Percentiles rank a stretch among this genome's conserved stretches.
Evolutionary conservation across 179 eudicot species (phyloP).

Genomic region (Amaranthus tricolor): DNA sequence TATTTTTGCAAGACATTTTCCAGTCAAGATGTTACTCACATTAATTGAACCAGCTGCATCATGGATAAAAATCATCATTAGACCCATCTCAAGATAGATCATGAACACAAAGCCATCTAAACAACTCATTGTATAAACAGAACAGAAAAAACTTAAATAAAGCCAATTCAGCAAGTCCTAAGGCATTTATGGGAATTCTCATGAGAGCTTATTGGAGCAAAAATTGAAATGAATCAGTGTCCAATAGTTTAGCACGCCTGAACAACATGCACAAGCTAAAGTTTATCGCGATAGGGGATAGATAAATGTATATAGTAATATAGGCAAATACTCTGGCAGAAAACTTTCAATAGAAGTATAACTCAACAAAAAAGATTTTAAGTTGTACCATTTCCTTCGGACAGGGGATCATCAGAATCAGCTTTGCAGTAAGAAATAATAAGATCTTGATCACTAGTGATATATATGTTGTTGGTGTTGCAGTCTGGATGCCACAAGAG

Average conservation of each 20-base stretch:
- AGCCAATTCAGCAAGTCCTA: neutral
- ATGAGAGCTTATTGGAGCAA: neutral
- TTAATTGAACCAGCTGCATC: slow-evolving; percentile 82
- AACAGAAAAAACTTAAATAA: neutral
- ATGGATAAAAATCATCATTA: slow-evolving; percentile 16
- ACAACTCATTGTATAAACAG: neutral
- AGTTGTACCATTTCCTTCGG: slow-evolving; percentile 62
- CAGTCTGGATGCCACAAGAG: slow-evolving; percentile 98
- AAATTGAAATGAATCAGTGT: neutral
- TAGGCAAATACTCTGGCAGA: neutral
- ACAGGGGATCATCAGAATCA: slow-evolving; percentile 56
- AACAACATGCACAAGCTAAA: neutral
- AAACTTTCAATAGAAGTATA: neutral
- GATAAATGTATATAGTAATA: too few relatives aligned
- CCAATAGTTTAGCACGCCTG: neutral
- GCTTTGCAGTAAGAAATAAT: slow-evolving; percentile 95
- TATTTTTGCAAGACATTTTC: slow-evolving; percentile 91
- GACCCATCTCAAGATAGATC: neutral
- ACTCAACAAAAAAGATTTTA: neutral
- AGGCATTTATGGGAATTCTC: neutral
- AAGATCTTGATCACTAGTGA: slow-evolving; percentile 95
- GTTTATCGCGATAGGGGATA: neutral
- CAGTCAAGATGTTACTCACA: slow-evolving; percentile 84
- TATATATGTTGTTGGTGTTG: slow-evolving; percentile 94
- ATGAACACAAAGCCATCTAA: neutral